Percentiles rank a stretch among this genome's conserved stretches.
phyloP scores from a whole-genome alignment of 257 asterid species.

The Fraxinus pennsylvanica region DNA sequence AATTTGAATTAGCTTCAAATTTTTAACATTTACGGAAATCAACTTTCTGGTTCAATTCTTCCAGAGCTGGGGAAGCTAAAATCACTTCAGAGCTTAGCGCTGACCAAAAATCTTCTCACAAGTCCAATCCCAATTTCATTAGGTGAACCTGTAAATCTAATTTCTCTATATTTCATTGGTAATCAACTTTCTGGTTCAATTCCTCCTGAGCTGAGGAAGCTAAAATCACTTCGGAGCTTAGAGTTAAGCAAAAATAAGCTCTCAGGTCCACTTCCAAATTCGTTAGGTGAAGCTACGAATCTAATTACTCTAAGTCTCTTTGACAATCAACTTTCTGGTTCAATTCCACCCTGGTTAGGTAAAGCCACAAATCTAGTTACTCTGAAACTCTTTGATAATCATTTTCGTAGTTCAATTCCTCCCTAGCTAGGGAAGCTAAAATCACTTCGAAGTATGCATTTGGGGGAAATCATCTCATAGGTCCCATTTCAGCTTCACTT shows the following conservation, averaged over 20 bases:
- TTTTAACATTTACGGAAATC: not conserved
- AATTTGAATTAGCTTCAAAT: not conserved
- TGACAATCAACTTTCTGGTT: slow-evolving; percentile 1
- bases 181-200: slow-evolving; percentile 19
- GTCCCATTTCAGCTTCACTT: slow-evolving; percentile 21
- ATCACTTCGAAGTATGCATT: not conserved
- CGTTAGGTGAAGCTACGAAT: not conserved
- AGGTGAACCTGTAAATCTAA: slow-evolving; percentile 21
- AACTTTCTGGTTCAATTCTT: slow-evolving; percentile 1
- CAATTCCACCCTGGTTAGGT: slow-evolving; percentile 24
- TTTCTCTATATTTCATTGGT: not conserved
- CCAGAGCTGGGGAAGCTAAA: slow-evolving; percentile 7
- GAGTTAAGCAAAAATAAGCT: too few species aligned
- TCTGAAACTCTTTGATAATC: not conserved
- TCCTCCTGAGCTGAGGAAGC: slow-evolving; percentile 15
- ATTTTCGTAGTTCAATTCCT: slow-evolving; percentile 24
- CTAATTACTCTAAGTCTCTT: too few species aligned
- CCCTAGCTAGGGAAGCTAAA: slow-evolving; percentile 22
- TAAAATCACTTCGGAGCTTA: not conserved
- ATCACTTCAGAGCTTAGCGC: not conserved
- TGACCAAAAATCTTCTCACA: not conserved
- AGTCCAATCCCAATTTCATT: slow-evolving; percentile 30
- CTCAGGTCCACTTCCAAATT: not conserved
- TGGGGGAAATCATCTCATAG: slow-evolving; percentile 20
- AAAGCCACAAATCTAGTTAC: not conserved